Percentiles rank a stretch among this genome's conserved stretches.
phyloP scores from a whole-genome alignment of 805 yeast genomes.

The Pichia thaimueangensis region DNA sequence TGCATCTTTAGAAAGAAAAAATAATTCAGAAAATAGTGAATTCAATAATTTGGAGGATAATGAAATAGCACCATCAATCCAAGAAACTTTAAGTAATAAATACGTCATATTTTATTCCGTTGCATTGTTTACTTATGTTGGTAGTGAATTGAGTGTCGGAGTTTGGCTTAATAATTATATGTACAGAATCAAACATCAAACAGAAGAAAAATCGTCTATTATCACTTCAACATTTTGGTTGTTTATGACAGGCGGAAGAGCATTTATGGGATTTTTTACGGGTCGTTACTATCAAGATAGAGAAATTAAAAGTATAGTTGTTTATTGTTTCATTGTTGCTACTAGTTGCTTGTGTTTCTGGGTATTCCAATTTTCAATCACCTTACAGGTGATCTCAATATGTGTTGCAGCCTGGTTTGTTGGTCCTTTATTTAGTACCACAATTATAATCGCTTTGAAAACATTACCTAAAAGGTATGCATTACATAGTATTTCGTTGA shows the following conservation, averaged over 20 bases:
- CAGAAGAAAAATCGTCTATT: constrained; percentile 37
- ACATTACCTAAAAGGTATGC: constrained; percentile 55
- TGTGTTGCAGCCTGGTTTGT: constrained; percentile 41
- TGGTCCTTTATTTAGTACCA: constrained; percentile 61
- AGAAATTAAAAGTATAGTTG: constrained; percentile 36
- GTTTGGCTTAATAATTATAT: constrained; percentile 46
- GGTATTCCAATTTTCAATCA: constrained; percentile 18
- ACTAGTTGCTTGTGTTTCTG: constrained; percentile 31
- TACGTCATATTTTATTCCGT: constrained; percentile 36
- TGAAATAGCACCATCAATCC: constrained; percentile 12
- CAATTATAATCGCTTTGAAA: constrained; percentile 57
- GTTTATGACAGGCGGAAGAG: constrained; percentile 44
- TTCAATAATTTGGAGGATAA: constrained; percentile 8
- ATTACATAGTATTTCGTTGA: constrained; percentile 63
- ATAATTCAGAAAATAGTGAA: constrained; percentile 15
- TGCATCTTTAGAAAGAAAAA: constrained; percentile 4
- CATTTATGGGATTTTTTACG: constrained; percentile 42
- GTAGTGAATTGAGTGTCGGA: constrained; percentile 49
- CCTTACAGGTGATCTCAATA: constrained; percentile 31
- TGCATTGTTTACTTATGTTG: constrained; percentile 42
- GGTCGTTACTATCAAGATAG: constrained; percentile 36
- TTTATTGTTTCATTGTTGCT: constrained; percentile 33
- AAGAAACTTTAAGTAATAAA: constrained; percentile 28
- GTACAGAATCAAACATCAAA: constrained; percentile 32
- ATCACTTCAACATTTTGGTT: constrained; percentile 48